A percentile compares a stretch with the other conserved stretches of the same genome.
Evolutionary conservation across 371 early-diverging fungal genomes (phyloP).

Genomic region (Rhizopus delemar): DNA sequence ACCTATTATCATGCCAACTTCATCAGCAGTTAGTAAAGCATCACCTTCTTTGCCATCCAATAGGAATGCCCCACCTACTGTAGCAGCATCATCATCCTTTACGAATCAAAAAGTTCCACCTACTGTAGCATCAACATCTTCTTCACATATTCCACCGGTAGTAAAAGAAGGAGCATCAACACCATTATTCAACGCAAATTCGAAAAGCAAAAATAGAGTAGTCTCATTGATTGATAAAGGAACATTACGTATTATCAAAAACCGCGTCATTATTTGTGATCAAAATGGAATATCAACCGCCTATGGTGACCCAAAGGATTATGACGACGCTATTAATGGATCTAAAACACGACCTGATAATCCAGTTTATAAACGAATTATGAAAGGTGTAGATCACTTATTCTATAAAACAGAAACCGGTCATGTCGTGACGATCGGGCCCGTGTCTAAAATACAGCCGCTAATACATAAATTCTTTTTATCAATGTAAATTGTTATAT

Average conservation of each 20-base stretch:
- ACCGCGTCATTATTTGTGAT: constrained; percentile 15
- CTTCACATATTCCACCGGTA: too few species aligned
- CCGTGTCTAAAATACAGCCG: constrained; percentile 19
- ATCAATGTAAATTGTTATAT: not conserved
- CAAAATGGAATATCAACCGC: not conserved
- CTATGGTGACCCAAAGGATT: constrained; percentile 25
- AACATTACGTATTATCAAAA: constrained; percentile 1
- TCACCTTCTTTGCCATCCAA: too few species aligned
- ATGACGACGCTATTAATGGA: constrained; percentile 20
- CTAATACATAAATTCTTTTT: constrained; percentile 19
- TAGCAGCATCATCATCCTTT: not conserved
- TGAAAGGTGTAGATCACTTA: constrained; percentile 5
- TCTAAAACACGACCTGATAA: constrained; percentile 1
- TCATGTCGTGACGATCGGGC: constrained; percentile 10
- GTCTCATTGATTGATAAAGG: constrained; percentile 9
- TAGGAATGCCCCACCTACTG: not conserved
- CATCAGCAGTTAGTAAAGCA: too few species aligned
- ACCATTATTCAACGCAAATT: constrained; percentile 1
- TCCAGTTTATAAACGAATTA: constrained; percentile 8
- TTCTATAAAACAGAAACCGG: constrained; percentile 13
- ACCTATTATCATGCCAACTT: too few species aligned
- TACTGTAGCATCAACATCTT: not conserved
- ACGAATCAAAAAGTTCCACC: not conserved
- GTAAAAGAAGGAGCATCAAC: not conserved
- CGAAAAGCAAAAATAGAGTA: not conserved